Evolutionary conservation across 495 filamentous ascomycete species (phyloP).

Genomic region (Podospora anserina): DNA sequence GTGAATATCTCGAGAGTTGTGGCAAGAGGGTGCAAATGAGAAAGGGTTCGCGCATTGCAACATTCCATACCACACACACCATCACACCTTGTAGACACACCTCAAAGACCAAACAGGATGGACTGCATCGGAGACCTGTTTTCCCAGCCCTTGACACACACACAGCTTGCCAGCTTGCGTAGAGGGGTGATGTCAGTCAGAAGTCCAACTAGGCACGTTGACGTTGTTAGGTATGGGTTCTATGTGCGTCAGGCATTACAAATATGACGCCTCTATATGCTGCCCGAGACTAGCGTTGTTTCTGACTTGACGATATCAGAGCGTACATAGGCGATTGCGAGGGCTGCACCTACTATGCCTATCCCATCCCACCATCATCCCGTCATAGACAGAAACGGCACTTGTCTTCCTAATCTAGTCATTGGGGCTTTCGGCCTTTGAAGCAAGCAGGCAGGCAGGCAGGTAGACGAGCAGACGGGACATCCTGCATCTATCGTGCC

Average conservation of each 20-base stretch:
- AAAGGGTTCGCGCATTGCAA: no score
- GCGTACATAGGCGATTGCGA: background rate
- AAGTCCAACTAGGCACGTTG: no score
- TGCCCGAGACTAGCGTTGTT: slow-evolving; percentile 3
- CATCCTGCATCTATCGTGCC: no score
- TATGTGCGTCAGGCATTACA: slow-evolving; percentile 24
- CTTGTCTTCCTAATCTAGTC: slow-evolving; percentile 20
- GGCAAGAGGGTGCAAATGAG: no score
- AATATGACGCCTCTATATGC: slow-evolving; percentile 11
- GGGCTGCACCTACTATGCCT: no score
- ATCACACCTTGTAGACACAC: background rate
- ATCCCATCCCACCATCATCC: background rate
- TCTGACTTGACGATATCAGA: background rate
- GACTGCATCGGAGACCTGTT: slow-evolving; percentile 19
- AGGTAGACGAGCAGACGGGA: background rate
- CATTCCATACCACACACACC: background rate
- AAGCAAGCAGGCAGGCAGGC: slow-evolving; percentile 6
- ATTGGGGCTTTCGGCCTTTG: slow-evolving; percentile 13
- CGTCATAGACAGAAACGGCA: slow-evolving; percentile 11
- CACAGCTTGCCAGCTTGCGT: no score
- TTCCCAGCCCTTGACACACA: slow-evolving; percentile 15
- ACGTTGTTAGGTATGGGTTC: background rate
- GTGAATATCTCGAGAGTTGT: background rate
- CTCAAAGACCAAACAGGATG: slow-evolving; percentile 6
- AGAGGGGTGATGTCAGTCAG: no score